phyloP scores from a whole-genome alignment of 495 filamentous ascomycete species.

The Penicillium longicatenatum region DNA sequence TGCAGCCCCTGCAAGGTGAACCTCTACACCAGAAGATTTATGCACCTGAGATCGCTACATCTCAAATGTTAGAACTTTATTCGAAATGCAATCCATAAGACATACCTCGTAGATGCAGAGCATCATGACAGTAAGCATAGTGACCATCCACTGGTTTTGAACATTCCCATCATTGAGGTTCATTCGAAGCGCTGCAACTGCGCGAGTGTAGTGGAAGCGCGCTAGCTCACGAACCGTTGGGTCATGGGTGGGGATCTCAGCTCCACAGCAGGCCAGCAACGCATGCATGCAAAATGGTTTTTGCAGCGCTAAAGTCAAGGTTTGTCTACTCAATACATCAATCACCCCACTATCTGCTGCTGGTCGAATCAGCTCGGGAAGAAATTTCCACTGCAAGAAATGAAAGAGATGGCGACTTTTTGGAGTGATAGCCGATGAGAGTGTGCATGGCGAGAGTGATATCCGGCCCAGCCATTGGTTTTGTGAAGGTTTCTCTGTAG shows the following conservation, averaged over 20 bases:
- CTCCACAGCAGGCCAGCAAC: slow-evolving; percentile 26
- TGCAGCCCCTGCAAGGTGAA: slow-evolving; percentile 25
- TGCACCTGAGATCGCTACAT: slow-evolving; percentile 19
- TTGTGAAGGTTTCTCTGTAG: too few species aligned
- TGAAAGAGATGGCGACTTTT: slow-evolving; percentile 21
- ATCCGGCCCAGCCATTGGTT: neutral
- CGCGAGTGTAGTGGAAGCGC: slow-evolving; percentile 17
- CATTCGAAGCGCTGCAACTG: slow-evolving; percentile 15
- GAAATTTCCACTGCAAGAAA: slow-evolving; percentile 19
- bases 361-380: slow-evolving; percentile 22
- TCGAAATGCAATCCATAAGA: neutral
- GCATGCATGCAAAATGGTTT: slow-evolving; percentile 25
- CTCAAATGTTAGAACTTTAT: slow-evolving; percentile 1
- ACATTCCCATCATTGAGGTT: slow-evolving; percentile 1
- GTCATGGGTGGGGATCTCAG: slow-evolving; percentile 22
- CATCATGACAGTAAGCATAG: slow-evolving; percentile 20
- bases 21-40: slow-evolving; percentile 15
- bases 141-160: slow-evolving; percentile 9
- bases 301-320: slow-evolving; percentile 12
- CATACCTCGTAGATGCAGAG: slow-evolving; percentile 29
- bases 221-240: slow-evolving; percentile 9
- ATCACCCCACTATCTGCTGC: slow-evolving; percentile 12
- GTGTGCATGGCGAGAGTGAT: neutral
- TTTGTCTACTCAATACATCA: slow-evolving; percentile 16
- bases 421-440: slow-evolving; percentile 13